Conservation (phyloP, 78 protist species). For the Speleostelium caveatum region DNA sequence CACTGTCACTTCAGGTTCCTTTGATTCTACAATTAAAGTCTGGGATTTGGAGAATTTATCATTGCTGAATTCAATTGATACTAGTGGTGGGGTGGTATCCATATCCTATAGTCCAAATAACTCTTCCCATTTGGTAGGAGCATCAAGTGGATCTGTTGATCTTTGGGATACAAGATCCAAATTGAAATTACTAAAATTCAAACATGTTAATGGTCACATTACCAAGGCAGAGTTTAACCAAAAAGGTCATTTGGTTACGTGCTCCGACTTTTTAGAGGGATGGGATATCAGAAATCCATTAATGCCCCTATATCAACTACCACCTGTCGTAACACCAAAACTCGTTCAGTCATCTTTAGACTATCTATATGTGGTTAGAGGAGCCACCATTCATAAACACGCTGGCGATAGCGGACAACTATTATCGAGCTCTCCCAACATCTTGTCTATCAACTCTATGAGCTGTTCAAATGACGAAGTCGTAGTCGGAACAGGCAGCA, state of each 20-base stretch:
- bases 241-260: not conserved
- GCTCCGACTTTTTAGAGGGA: not conserved
- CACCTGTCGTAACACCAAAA: not conserved
- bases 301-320: conserved; percentile 4
- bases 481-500: not conserved
- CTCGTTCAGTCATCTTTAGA: conserved; percentile 8
- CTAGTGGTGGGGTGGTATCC: not conserved
- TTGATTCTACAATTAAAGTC: conserved; percentile 22
- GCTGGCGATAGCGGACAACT: not conserved
- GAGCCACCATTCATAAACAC: not conserved
- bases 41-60: conserved; percentile 54
- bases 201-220: not conserved
- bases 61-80: not conserved
- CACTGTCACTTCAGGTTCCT: conserved; percentile 7
- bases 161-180: conserved; percentile 17
- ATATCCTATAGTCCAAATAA: conserved; percentile 14
- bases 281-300: conserved; percentile 54
- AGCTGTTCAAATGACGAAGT: not conserved
- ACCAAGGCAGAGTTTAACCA: not conserved
- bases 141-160: not conserved
- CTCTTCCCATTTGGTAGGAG: not conserved
- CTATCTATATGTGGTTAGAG: not conserved
- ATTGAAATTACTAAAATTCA: not conserved
- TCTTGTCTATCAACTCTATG: no score
- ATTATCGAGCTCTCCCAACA: no score